These are phyloP conservation scores for Viridothelium virens DNA, from an alignment of 495 filamentous ascomycete species.

Conservation along the genomic window DNA sequence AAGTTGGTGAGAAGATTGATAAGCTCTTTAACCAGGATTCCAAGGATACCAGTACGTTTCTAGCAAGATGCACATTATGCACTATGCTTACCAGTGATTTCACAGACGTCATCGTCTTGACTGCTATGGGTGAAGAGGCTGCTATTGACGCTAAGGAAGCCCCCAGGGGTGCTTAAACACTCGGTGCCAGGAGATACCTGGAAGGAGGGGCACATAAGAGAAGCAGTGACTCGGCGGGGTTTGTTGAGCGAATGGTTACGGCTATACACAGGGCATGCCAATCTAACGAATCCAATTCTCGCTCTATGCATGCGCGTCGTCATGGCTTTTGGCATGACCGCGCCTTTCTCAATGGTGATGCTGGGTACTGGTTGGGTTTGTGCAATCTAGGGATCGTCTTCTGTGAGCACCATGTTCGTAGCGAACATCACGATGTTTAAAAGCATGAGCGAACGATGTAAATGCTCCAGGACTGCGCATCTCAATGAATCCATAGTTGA, in stretches of 20 bases:
- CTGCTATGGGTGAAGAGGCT: constrained; percentile 91
- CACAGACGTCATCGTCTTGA: constrained; percentile 79
- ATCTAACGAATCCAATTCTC: constrained; percentile 2
- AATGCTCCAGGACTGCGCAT: not conserved
- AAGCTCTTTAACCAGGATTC: constrained; percentile 66
- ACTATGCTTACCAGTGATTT: constrained; percentile 14
- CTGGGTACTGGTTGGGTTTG: constrained; percentile 11
- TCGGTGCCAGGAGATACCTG: constrained; percentile 13
- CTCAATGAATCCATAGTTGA: not conserved
- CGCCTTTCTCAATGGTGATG: constrained; percentile 6
- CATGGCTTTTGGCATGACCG: constrained; percentile 7
- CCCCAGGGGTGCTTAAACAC: constrained; percentile 34
- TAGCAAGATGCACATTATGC: not conserved
- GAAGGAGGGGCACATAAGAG: not conserved
- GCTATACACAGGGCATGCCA: not conserved
- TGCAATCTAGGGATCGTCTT: constrained; percentile 12
- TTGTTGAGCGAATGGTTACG: not conserved
- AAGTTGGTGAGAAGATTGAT: constrained; percentile 71
- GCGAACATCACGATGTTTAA: constrained; percentile 3
- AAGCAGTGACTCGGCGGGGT: not conserved
- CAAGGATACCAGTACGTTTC: constrained; percentile 74
- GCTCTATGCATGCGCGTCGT: constrained; percentile 11
- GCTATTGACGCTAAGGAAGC: constrained; percentile 93
- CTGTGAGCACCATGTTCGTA: constrained; percentile 6
- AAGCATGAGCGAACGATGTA: constrained; percentile 5